phyloP scores from a whole-genome alignment of 78 protist species.

The Tieghemostelium lacteum region DNA sequence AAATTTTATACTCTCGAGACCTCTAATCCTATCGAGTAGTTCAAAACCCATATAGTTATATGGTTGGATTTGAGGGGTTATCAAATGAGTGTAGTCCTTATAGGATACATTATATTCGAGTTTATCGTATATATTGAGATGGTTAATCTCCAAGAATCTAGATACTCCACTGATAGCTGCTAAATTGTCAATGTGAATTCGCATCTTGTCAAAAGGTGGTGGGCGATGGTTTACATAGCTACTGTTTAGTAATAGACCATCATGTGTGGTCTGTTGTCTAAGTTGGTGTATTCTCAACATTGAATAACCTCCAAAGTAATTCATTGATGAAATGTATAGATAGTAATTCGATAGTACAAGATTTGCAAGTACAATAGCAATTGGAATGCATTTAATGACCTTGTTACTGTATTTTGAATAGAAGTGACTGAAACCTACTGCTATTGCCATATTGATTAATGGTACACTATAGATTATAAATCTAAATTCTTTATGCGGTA shows the following conservation, averaged over 20 bases:
- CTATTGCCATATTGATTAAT: constrained; percentile 67
- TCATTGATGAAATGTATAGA: constrained; percentile 35
- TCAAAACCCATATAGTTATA: constrained; percentile 11
- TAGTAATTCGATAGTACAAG: background rate
- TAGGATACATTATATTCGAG: constrained; percentile 40
- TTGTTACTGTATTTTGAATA: background rate
- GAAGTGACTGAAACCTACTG: constrained; percentile 22
- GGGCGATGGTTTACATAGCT: too few species aligned
- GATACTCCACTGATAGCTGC: constrained; percentile 83
- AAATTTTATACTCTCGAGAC: too few species aligned
- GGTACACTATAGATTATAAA: constrained; percentile 92
- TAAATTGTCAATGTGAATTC: constrained; percentile 75
- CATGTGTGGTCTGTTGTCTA: background rate
- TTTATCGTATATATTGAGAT: constrained; percentile 9
- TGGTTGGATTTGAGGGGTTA: constrained; percentile 39
- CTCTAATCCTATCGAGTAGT: too few species aligned
- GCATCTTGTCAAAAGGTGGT: too few species aligned
- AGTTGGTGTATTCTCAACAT: constrained; percentile 2
- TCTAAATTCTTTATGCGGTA: constrained; percentile 95
- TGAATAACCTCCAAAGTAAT: constrained; percentile 85
- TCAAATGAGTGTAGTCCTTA: constrained; percentile 16
- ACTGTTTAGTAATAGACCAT: background rate
- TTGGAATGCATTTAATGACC: background rate
- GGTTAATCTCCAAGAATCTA: constrained; percentile 51
- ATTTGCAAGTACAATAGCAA: background rate